phyloP scores from a whole-genome alignment of 208 protist species.

The Trypanosoma vivax region DNA sequence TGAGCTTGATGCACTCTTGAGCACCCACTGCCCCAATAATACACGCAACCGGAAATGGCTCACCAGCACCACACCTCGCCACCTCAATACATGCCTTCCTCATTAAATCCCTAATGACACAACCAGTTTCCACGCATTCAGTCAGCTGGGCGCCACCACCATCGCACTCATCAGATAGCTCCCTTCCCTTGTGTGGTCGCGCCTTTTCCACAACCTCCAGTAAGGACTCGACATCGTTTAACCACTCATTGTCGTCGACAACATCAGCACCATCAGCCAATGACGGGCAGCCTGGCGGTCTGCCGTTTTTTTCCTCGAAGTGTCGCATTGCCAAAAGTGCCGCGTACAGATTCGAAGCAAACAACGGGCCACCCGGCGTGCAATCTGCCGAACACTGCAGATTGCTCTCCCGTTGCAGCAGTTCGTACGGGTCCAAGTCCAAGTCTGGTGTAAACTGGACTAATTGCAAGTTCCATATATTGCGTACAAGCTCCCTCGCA shows the following conservation, averaged over 20 bases:
- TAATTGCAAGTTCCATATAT: conserved; percentile 36
- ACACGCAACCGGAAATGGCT: conserved; percentile 88
- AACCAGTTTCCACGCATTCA: too few species aligned
- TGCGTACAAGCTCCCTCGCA: conserved; percentile 21
- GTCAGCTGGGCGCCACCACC: too few species aligned
- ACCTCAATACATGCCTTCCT: conserved; percentile 43
- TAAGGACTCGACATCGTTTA: conserved; percentile 12
- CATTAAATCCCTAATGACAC: conserved; percentile 4
- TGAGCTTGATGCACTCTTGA: conserved; percentile 95
- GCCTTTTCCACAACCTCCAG: conserved; percentile 2
- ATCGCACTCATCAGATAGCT: too few species aligned
- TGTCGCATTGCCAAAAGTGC: conserved; percentile 11
- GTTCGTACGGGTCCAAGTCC: background rate
- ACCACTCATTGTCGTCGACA: background rate
- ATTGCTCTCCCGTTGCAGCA: conserved; percentile 3
- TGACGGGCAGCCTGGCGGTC: conserved; percentile 11
- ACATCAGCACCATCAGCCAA: too few species aligned
- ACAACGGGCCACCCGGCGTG: background rate
- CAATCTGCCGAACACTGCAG: conserved; percentile 5
- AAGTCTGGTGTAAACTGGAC: conserved; percentile 21
- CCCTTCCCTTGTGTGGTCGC: too few species aligned
- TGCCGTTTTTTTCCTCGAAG: conserved; percentile 15
- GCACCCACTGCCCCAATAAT: conserved; percentile 90
- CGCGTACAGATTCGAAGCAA: conserved; percentile 12
- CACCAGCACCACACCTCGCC: conserved; percentile 56